Base-by-base conservation (phyloP, 306 rosid species). In the Sindora glabra region DNA sequence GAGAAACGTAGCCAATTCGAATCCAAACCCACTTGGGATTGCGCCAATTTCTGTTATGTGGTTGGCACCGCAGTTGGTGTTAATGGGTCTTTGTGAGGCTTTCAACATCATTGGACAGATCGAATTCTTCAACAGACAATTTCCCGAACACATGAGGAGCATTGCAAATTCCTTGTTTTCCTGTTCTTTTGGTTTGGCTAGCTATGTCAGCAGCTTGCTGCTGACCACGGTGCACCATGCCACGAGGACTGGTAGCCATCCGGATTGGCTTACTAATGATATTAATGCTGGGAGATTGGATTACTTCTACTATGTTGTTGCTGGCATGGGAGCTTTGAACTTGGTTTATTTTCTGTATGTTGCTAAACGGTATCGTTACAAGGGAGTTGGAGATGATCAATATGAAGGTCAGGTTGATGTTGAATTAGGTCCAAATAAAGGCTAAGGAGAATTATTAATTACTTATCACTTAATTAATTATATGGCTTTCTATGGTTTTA, bases 101-200 rank as follows among this genome's bases (percentile, higher is more conserved):
- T 86, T 89, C 42, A 77, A 67, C 13, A 22, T 75, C 0, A 81
- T 89, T 34, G 96, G 82, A 27, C 70, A 74, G 15, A 68, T 83
- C 34, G 95, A 89, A 56, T 89, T 89, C 39, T 83, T 64, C 55
- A 86, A 83, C 33, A 58, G 53, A 61, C 83, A 89, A 52, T 83
- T 83, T 30, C 91, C 96, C 0, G 91, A 83, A 1, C 79, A 81
- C 49, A 79, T 86, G 85, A 83, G 83, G 11, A 86, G 95, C 34
- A 52, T 81, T 13, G 91, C 87, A 0, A 91, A 88, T 50, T 61
- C 95, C 0, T 76, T 88, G 4, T 56, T 85, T 47, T 77, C 81
- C 0, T 74, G 84, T n/a, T 55, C 88, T 2, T 68, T 81, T 34
- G 96, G 83, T 10, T 33, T 65, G 27, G 58, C 96, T 3, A 77